phyloP scores from a whole-genome alignment of 768 basidiomycete species.

The Pleurotus sapidus region DNA sequence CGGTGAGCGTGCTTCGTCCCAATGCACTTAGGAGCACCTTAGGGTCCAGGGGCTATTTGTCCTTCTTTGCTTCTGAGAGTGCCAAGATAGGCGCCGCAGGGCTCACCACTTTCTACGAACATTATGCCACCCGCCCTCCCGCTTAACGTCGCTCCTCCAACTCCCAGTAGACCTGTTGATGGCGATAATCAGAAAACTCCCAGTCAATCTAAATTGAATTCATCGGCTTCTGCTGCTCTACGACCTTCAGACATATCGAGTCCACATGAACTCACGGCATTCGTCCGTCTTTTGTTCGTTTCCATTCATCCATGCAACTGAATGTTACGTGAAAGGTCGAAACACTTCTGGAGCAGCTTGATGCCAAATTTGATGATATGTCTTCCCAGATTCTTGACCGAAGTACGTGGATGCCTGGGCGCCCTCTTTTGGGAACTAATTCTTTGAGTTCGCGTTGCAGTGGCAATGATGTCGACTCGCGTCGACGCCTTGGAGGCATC shows the following conservation, averaged over 20 bases:
- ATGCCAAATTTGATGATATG: constrained; percentile 91
- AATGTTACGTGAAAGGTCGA: constrained; percentile 60
- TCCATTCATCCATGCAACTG: neutral
- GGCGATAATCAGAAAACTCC: constrained; percentile 52
- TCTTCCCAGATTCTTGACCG: constrained; percentile 83
- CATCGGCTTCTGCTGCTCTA: constrained; percentile 34
- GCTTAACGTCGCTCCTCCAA: constrained; percentile 56
- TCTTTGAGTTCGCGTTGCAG: constrained; percentile 40
- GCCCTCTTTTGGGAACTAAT: constrained; percentile 10
- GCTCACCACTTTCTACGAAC: no score
- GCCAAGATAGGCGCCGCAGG: neutral
- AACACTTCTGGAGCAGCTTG: constrained; percentile 83
- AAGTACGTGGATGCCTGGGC: constrained; percentile 47
- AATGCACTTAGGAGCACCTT: no score
- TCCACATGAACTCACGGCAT: constrained; percentile 92
- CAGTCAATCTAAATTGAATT: constrained; percentile 39
- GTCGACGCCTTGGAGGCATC: constrained; percentile 88
- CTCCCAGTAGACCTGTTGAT: constrained; percentile 45
- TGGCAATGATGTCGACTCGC: constrained; percentile 90
- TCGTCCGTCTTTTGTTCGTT: constrained; percentile 53
- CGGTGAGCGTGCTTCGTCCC: no score
- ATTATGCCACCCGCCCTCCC: constrained; percentile 55
- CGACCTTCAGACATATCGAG: constrained; percentile 73
- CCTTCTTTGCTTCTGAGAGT: neutral
- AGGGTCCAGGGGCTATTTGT: no score